Evolutionary conservation across 441 rosid species (phyloP).

Genomic region (Populus hybrid): DNA sequence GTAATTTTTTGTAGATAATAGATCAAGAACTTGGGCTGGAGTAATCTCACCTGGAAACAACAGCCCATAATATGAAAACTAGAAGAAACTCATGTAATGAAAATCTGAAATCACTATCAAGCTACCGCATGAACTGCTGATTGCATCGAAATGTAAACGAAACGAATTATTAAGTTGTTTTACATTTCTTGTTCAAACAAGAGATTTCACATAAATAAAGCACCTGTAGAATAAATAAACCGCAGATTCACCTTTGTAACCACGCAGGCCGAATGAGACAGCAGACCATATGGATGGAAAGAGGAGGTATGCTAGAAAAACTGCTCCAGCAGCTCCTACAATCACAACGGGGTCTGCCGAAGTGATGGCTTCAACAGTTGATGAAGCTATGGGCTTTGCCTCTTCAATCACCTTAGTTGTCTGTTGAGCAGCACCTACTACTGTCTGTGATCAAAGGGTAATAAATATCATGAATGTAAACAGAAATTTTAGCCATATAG

Average conservation of each 20-base stretch:
- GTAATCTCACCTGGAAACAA: constrained; percentile 58
- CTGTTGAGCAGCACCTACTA: constrained; percentile 70
- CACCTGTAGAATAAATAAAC: background rate
- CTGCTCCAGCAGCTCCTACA: constrained; percentile 62
- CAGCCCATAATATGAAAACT: background rate
- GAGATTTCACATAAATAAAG: background rate
- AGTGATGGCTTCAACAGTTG: constrained; percentile 69
- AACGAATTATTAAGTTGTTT: background rate
- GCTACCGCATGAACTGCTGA: background rate
- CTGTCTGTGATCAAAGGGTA: constrained; percentile 43
- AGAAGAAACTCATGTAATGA: background rate
- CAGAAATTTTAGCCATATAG: background rate
- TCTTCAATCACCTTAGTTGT: constrained; percentile 54
- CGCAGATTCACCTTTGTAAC: constrained; percentile 63
- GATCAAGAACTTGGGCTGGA: constrained; percentile 81
- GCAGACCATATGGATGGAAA: constrained; percentile 74
- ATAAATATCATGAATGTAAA: constrained; percentile 4
- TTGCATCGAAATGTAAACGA: background rate
- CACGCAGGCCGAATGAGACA: constrained; percentile 67
- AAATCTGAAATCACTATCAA: background rate
- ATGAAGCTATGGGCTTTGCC: constrained; percentile 82
- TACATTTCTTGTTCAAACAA: background rate
- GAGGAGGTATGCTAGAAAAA: constrained; percentile 58
- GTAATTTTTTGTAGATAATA: constrained; percentile 45
- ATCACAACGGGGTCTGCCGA: constrained; percentile 68